These are phyloP conservation scores for Backusella circina DNA, from an alignment of 192 early-diverging fungal genomes.

Conservation along the genomic window DNA sequence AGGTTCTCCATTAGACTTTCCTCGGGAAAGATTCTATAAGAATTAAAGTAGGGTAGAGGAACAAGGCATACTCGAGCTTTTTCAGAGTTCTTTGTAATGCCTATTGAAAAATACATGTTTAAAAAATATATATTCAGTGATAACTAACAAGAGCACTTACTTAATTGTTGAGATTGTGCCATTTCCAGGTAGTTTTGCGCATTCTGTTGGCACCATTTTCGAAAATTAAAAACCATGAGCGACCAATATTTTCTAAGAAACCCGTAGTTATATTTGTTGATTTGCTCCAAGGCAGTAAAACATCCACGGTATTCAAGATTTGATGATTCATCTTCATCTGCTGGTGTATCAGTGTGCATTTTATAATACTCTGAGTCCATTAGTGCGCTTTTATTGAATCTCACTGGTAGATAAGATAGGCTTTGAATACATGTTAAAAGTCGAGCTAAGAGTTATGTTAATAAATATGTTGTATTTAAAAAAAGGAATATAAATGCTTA, in stretches of 20 bases:
- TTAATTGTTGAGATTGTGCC: neutral
- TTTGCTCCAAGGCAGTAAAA: neutral
- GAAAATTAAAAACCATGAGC: neutral
- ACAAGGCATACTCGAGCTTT: neutral
- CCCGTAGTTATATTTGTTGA: neutral
- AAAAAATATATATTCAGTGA: neutral
- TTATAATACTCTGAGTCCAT: neutral
- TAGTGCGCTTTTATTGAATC: neutral
- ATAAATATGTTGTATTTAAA: neutral
- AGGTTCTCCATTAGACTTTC: neutral
- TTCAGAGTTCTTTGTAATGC: neutral
- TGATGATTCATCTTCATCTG: neutral
- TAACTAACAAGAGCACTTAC: neutral
- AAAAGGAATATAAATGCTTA: neutral
- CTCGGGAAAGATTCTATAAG: neutral
- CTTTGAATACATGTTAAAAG: neutral
- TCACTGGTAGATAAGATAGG: neutral
- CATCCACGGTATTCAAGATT: neutral
- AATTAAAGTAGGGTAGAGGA: neutral
- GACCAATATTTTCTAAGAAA: neutral
- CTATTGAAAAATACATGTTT: neutral
- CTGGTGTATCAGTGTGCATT: neutral
- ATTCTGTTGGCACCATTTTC: too few species aligned
- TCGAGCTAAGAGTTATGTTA: neutral
- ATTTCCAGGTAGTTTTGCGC: too few species aligned